Evolutionary conservation across 257 asterid genomes (phyloP).

Genomic region (Solanum phureja): DNA sequence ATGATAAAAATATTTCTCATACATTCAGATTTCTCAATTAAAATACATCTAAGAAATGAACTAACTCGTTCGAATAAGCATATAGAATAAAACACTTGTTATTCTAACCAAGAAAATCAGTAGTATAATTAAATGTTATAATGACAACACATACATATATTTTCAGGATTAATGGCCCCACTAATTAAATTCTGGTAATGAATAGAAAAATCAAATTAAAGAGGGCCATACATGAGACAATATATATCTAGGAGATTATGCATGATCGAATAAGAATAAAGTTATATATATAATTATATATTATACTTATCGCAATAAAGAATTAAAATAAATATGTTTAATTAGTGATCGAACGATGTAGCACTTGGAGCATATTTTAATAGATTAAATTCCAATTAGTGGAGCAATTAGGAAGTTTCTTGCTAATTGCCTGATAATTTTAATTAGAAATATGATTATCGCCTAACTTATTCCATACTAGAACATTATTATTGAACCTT

Average conservation of each 20-base stretch:
- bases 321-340: not conserved
- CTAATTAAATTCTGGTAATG: not conserved
- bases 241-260: conserved; percentile 4
- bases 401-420: not conserved
- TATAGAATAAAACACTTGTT: not conserved
- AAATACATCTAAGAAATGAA: not conserved
- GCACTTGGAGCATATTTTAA: not conserved
- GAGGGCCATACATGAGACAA: not conserved
- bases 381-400: not conserved
- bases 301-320: not conserved
- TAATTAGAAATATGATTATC: not conserved
- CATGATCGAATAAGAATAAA: not conserved
- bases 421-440: not conserved
- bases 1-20: not conserved
- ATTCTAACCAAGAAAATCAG: not conserved
- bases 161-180: not conserved
- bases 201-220: not conserved
- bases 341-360: not conserved
- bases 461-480: not conserved
- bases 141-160: not conserved
- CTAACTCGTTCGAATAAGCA: not conserved
- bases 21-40: not conserved
- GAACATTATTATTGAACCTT: no score
- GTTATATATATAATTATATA: no score
- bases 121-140: not conserved